phyloP scores from a whole-genome alignment of 257 asterid genomes.

The Plantago elongata region DNA sequence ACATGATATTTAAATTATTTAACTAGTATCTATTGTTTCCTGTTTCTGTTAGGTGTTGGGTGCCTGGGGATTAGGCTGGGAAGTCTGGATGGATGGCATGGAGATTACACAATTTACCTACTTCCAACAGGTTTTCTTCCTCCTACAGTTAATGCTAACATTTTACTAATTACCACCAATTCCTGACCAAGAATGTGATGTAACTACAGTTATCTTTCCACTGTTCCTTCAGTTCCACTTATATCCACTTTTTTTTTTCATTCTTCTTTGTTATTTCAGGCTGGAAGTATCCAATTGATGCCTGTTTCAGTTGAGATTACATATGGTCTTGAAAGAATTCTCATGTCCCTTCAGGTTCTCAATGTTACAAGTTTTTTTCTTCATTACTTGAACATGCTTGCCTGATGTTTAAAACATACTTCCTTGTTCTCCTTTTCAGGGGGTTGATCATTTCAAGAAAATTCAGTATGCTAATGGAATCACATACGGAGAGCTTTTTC shows the following conservation, averaged over 20 bases:
- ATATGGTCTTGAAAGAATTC: constrained; percentile 94
- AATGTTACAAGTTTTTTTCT: constrained; percentile 17
- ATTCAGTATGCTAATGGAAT: constrained; percentile 94
- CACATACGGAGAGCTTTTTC: constrained; percentile 92
- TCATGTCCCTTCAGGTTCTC: constrained; percentile 95
- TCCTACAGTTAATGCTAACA: constrained; percentile 13
- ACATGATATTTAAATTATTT: constrained; percentile 13
- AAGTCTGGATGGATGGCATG: constrained; percentile 99
- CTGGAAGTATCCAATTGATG: constrained; percentile 85
- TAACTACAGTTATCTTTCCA: constrained; percentile 13
- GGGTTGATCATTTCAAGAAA: constrained; percentile 97
- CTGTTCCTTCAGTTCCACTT: not conserved
- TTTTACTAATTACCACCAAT: constrained; percentile 6
- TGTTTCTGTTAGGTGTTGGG: constrained; percentile 77
- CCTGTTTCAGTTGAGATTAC: constrained; percentile 96
- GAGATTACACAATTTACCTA: constrained; percentile 98
- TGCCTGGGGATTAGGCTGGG: constrained; percentile 99
- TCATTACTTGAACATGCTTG: constrained; percentile 21
- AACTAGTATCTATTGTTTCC: constrained; percentile 18
- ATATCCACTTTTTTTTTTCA: constrained; percentile 4
- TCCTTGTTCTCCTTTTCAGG: constrained; percentile 47
- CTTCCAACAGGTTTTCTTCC: constrained; percentile 79
- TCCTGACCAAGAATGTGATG: constrained; percentile 15
- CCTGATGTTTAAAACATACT: constrained; percentile 6
- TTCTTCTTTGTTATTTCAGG: constrained; percentile 41